phyloP scores from a whole-genome alignment of 257 asterid species.

The Pogostemon cablin region DNA sequence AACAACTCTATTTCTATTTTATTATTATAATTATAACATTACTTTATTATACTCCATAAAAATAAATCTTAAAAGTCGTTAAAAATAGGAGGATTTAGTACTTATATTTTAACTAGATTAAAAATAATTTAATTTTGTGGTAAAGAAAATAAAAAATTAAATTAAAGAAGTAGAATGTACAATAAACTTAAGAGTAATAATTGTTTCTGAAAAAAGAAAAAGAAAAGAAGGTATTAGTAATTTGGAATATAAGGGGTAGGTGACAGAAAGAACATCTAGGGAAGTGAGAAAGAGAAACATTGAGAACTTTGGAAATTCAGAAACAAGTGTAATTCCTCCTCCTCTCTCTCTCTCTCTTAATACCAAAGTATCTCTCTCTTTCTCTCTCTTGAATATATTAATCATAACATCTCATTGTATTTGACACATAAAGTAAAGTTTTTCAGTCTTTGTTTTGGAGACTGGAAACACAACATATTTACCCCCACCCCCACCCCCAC shows the following conservation, averaged over 20 bases:
- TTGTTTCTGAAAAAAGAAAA: background rate
- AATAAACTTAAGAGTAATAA: background rate
- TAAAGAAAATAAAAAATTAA: too few relatives aligned
- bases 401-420: constrained; percentile 13
- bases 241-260: constrained; percentile 24
- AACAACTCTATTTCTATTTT: background rate
- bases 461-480: constrained; percentile 58
- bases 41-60: too few relatives aligned
- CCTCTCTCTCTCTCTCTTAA: too few relatives aligned
- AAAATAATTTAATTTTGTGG: too few relatives aligned
- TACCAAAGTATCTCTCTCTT: too few relatives aligned
- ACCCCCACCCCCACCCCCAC: constrained; percentile 1
- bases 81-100: too few relatives aligned
- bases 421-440: constrained; percentile 61
- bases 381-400: background rate
- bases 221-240: background rate
- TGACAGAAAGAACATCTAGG: constrained; percentile 82
- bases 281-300: constrained; percentile 80
- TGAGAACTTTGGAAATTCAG: constrained; percentile 67
- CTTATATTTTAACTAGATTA: too few relatives aligned
- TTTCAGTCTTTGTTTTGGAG: constrained; percentile 88
- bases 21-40: too few relatives aligned
- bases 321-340: constrained; percentile 61
- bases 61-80: too few relatives aligned
- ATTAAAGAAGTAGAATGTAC: too few relatives aligned